Conservation (phyloP, 2,329 filamentous ascomycete species). For the Rhinocladiella similis region DNA sequence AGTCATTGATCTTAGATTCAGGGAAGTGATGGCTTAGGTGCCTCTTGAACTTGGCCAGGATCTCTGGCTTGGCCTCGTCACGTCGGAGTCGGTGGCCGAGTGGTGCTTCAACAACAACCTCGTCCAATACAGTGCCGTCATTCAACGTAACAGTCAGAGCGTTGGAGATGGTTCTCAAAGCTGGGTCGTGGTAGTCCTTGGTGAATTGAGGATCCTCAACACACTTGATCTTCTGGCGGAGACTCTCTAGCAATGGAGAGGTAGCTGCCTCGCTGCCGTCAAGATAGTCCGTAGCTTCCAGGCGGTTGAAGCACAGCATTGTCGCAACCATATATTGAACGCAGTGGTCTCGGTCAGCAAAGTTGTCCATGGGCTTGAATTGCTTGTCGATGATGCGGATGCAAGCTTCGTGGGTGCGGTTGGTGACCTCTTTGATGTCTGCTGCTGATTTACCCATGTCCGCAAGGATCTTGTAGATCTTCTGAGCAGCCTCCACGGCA, state of each 20-base stretch:
- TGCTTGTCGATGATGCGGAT: conserved; percentile 99
- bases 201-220: conserved; percentile 96
- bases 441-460: conserved; percentile 83
- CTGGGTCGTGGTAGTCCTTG: conserved; percentile 89
- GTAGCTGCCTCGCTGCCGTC: conserved; percentile 91
- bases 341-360: conserved; percentile 98
- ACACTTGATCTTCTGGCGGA: conserved; percentile 91
- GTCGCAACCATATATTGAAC: conserved; percentile 98
- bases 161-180: conserved; percentile 94
- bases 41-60: conserved; percentile 91
- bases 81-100: conserved; percentile 87
- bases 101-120: conserved; percentile 90
- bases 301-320: conserved; percentile 93
- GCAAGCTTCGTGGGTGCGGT: conserved; percentile 97
- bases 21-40: conserved; percentile 84
- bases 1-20: conserved; percentile 73
- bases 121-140: conserved; percentile 86
- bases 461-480: conserved; percentile 80
- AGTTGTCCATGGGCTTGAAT: conserved; percentile 99
- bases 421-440: conserved; percentile 90
- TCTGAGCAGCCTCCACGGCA: conserved; percentile 90
- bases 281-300: conserved; percentile 89
- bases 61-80: conserved; percentile 97
- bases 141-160: conserved; percentile 92
- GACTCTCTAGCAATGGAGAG: conserved; percentile 82